These are phyloP conservation scores for Lactarius pseudohatsudake DNA, from an alignment of 768 basidiomycete genomes.

Conservation along the genomic window DNA sequence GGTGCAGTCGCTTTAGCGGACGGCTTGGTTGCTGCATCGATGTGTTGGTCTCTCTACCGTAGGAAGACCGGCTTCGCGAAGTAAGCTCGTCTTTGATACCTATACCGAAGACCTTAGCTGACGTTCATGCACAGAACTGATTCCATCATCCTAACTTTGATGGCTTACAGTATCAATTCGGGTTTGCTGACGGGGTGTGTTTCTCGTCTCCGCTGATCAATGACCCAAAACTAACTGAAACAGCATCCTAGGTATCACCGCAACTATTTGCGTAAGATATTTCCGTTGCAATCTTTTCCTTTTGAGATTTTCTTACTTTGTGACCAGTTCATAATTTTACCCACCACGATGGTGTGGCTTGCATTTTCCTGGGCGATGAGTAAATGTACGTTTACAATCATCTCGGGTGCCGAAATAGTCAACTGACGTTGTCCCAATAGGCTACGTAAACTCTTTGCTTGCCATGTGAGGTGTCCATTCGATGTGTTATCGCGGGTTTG, in stretches of 20 bases:
- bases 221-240: not conserved
- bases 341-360: slow-evolving; percentile 47
- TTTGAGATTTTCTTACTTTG: not conserved
- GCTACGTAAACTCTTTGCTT: slow-evolving; percentile 55
- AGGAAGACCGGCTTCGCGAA: slow-evolving; percentile 46
- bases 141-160: slow-evolving; percentile 32
- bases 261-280: slow-evolving; percentile 25
- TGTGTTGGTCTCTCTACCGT: slow-evolving; percentile 51
- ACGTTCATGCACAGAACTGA: slow-evolving; percentile 31
- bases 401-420: not conserved
- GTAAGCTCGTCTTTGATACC: slow-evolving; percentile 32
- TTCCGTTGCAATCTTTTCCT: not conserved
- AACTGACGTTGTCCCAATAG: slow-evolving; percentile 33
- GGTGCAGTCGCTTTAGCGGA: slow-evolving; percentile 51
- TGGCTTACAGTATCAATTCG: slow-evolving; percentile 34
- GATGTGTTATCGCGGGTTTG: not conserved
- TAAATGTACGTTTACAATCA: slow-evolving; percentile 43
- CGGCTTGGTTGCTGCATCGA: slow-evolving; percentile 47
- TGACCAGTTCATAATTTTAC: slow-evolving; percentile 36
- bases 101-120: not conserved
- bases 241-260: slow-evolving; percentile 29
- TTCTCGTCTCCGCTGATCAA: not conserved
- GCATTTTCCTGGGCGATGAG: slow-evolving; percentile 53
- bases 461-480: slow-evolving; percentile 42
- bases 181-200: slow-evolving; percentile 33